Conservation (phyloP, 306 rosid genomes). For the Trifolium pratense region DNA sequence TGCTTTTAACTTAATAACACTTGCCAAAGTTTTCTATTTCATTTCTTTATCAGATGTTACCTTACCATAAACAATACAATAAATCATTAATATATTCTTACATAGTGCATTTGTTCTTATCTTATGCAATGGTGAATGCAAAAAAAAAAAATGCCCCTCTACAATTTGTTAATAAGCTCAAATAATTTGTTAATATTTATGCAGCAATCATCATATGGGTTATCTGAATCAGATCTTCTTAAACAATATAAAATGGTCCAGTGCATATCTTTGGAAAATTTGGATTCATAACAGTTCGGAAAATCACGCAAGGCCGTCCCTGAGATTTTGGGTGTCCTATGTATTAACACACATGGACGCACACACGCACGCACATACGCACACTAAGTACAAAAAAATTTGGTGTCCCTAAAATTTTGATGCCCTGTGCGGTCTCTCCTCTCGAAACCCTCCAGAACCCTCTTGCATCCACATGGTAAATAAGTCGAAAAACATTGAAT, state of each 20-base stretch:
- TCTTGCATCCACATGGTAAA: not conserved
- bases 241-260: conserved; percentile 12
- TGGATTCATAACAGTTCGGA: not conserved
- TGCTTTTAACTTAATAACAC: conserved; percentile 17
- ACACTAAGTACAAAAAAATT: too few species aligned
- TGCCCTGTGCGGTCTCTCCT: too few species aligned
- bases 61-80: conserved; percentile 17
- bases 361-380: too few species aligned
- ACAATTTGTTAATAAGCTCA: conserved; percentile 12
- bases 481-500: not conserved
- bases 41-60: conserved; percentile 26
- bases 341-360: too few species aligned
- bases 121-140: conserved; percentile 21
- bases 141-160: not conserved
- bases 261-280: not conserved
- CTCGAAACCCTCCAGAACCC: too few species aligned
- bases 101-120: conserved; percentile 13
- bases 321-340: too few species aligned
- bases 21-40: conserved; percentile 8
- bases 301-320: too few species aligned
- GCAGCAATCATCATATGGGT: not conserved
- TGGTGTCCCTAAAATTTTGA: too few species aligned
- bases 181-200: too few species aligned
- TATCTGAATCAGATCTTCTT: conserved; percentile 6
- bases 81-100: not conserved